Base-by-base conservation (phyloP, 2,329 filamentous ascomycete species). In the Pleurostoma richardsiae region DNA sequence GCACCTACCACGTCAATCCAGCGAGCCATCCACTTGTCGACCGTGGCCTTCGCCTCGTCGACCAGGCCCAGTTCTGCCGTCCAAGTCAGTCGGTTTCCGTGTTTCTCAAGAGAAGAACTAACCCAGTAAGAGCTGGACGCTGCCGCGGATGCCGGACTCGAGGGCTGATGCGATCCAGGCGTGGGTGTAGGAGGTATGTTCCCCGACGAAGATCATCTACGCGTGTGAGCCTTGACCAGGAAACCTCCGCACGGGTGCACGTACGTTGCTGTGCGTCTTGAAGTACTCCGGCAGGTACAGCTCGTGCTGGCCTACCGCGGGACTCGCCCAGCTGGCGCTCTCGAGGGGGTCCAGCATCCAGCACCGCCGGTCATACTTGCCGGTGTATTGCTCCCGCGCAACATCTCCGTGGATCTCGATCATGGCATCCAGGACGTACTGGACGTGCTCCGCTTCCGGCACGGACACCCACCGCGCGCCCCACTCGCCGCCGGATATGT, bases 241-340 rank as follows among this genome's bases (percentile, higher is more conserved):
- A 5, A 31, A 31, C 27, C 30, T 6, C 36, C 26, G 5, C 11
- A 10, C 19, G 36, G 28, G 27, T 8, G 4, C 6, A 59, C 65
- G 54, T 44, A 73, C 69, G 42, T 83, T 79, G 52, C 74, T 75
- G 61, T 88, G 80, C 0, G 83, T 88, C 58, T 82, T 77, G 57
- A 85, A 87, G 57, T 86, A 89, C n/a, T 84, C 80, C 0, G 86
- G 85, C 6, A 89, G 68, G 54, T 85, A 89, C 28, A 88, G 58
- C 53, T 85, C 74, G 57, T 89, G 84, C 65, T 88, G 82, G 0
- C 83, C 83, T 1, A 81, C 68, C 1, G 70, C 64, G 1, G 85
- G 83, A 4, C 64, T 61, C 1, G 77, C 77, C 84, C 83, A 89
- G 5, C 77, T 76, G 4, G 79, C 83, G 2, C 74, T 75, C 59